A percentile compares a stretch with the other conserved stretches of the same genome.
phyloP scores from a whole-genome alignment of 805 yeast species.

The Maudiozyma saulgeensis region DNA sequence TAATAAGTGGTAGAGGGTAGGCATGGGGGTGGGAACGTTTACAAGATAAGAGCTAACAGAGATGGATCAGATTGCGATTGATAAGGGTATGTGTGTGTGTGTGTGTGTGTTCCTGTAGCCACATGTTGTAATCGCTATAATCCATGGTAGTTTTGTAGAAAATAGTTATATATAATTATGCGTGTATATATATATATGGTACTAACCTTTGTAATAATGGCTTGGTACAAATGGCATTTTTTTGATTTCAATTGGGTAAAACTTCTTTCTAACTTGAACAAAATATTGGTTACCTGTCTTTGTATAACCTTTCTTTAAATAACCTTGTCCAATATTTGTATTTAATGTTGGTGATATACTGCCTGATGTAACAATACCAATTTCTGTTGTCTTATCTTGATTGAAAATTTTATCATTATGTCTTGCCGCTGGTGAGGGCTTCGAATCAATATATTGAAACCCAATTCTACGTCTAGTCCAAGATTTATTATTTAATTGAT shows the following conservation, averaged over 20 bases:
- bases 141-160: no score
- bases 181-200: not conserved
- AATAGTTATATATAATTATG: not conserved
- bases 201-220: slow-evolving; percentile 41
- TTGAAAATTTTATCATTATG: slow-evolving; percentile 56
- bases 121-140: no score
- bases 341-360: slow-evolving; percentile 53
- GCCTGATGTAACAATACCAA: slow-evolving; percentile 47
- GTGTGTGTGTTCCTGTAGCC: no score
- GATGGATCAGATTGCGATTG: no score
- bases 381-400: slow-evolving; percentile 49
- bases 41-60: no score
- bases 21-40: no score
- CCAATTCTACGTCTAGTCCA: slow-evolving; percentile 63
- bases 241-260: slow-evolving; percentile 62
- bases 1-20: no score
- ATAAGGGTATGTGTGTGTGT: no score
- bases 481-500: slow-evolving; percentile 60
- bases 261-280: slow-evolving; percentile 77
- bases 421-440: slow-evolving; percentile 97
- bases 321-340: slow-evolving; percentile 85
- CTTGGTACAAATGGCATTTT: slow-evolving; percentile 80
- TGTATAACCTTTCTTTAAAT: slow-evolving; percentile 57
- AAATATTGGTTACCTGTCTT: slow-evolving; percentile 67
- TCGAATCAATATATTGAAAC: slow-evolving; percentile 46